Base-by-base conservation (phyloP, 495 filamentous ascomycete species). In the Aspergillus avenaceus region DNA sequence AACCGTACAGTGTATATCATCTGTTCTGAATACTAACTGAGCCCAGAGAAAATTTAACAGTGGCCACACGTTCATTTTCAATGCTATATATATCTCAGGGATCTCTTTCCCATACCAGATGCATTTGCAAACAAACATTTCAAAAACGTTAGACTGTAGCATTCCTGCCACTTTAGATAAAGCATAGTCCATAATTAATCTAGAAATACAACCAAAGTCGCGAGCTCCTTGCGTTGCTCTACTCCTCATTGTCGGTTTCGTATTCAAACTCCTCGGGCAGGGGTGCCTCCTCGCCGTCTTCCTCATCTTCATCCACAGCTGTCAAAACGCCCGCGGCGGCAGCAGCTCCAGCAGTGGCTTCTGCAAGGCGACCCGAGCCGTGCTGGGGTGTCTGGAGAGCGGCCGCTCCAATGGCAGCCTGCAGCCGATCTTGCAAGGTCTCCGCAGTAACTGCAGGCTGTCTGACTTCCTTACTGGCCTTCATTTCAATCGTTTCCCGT, bases 241-340 rank as follows among this genome's bases (percentile, higher is more conserved):
- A 63, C 36, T 84, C 80, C 11, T 80, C 82, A 50, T 86, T 79
- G 41, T 95, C 90, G 11, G 84, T 85, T 55, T 86, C 82, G 62
- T 97, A 96, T 14, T 91, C 84, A 66, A 97, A 97, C 25, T 91
- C 87, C 14, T 78, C 72, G 12, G 92, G 92, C 21, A 85, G 64
- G 13, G 83, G 76, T 2, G 92, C 91, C 58, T 96, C 91, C 59
- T 91, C 86, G 11, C 79, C 87, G 11, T 84, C 88, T 44, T 81
- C 89, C 16, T 82, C 84, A 61, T 96, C 91, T 67, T 96, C 90
- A 55, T 95, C 87, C 11, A 91, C 81, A 0, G 88, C 85, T 8
- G 84, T 91, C 55, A 95, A 71, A 2, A 91, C 87, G 37, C 81
- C 88, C 0, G 88, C 91, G 3, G 86, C 89, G 0, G 86, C 87